These are phyloP conservation scores for Penstemon eatonii DNA, from an alignment of 257 asterid species.

Conservation along the genomic window DNA sequence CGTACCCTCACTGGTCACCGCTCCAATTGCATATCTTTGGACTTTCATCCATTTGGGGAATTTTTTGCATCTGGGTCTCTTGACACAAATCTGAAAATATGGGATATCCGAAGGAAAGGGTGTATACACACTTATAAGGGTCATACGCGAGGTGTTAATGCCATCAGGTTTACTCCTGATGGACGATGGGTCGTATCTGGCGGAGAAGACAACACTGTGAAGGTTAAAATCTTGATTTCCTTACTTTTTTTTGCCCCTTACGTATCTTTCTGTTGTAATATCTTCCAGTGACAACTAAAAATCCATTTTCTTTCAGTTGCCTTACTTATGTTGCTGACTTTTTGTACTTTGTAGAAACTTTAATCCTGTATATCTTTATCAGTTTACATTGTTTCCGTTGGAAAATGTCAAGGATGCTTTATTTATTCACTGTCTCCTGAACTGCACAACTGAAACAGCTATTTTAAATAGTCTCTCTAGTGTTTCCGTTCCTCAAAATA, in stretches of 20 bases:
- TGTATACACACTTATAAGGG: constrained; percentile 98
- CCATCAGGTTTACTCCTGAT: constrained; percentile 95
- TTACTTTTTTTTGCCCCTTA: constrained; percentile 13
- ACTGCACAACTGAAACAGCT: constrained; percentile 4
- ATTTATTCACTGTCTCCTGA: constrained; percentile 12
- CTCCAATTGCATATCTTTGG: constrained; percentile 94
- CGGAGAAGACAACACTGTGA: constrained; percentile 95
- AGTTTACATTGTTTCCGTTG: constrained; percentile 10
- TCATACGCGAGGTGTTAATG: constrained; percentile 90
- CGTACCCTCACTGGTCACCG: constrained; percentile 99
- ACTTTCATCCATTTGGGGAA: constrained; percentile 98
- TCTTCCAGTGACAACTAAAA: constrained; percentile 26
- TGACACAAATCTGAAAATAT: constrained; percentile 95
- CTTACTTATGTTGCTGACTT: constrained; percentile 19
- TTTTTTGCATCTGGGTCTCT: constrained; percentile 98
- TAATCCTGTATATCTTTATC: constrained; percentile 6
- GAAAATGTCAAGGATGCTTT: not conserved
- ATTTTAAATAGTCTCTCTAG: constrained; percentile 21
- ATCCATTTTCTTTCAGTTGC: not conserved
- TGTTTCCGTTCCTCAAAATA: constrained; percentile 31
- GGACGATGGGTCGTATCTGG: constrained; percentile 99
- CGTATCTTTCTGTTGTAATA: constrained; percentile 8
- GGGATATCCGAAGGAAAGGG: constrained; percentile 98
- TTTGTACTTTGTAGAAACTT: constrained; percentile 4
- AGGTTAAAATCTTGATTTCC: constrained; percentile 50